phyloP scores from a whole-genome alignment of 2,329 filamentous ascomycete genomes.

The Talaromyces sp. region DNA sequence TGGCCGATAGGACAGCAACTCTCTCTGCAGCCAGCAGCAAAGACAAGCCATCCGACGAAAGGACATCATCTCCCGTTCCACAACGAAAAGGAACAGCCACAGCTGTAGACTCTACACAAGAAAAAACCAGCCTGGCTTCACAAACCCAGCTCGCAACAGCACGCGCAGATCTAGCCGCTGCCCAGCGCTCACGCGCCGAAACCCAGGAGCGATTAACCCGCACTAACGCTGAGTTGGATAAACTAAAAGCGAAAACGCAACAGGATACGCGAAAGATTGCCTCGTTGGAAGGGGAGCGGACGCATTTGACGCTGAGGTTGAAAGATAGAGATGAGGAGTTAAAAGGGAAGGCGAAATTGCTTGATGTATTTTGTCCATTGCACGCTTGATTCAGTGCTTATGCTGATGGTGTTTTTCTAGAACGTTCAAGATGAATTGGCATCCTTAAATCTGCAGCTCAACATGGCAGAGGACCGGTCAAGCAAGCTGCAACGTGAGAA shows the following conservation, averaged over 20 bases:
- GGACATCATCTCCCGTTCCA: constrained; percentile 18
- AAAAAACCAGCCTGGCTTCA: constrained; percentile 1
- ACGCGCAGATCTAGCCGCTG: constrained; percentile 66
- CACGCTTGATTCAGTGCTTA: too few species aligned
- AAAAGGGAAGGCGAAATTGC: constrained; percentile 71
- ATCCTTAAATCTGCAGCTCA: constrained; percentile 77
- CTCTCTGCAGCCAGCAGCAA: constrained; percentile 33
- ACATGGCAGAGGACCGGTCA: constrained; percentile 71
- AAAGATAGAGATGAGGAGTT: constrained; percentile 82
- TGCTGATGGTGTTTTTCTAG: constrained; percentile 29
- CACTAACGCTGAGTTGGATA: constrained; percentile 59
- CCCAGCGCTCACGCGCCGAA: constrained; percentile 66
- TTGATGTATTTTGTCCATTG: too few species aligned
- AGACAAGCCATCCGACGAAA: constrained; percentile 17
- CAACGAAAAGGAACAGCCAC: neutral
- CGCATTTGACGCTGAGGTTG: constrained; percentile 58
- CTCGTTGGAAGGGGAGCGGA: constrained; percentile 57
- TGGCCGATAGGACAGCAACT: constrained; percentile 58
- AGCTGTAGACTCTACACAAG: neutral
- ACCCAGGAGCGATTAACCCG: constrained; percentile 59
- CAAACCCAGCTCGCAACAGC: constrained; percentile 27
- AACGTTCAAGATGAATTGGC: constrained; percentile 92
- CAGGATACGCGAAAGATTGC: constrained; percentile 58
- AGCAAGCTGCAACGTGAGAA: constrained; percentile 75
- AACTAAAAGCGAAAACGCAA: constrained; percentile 54